Conservation (phyloP, 164 flowering plant species). For the Vitis rupestris region DNA sequence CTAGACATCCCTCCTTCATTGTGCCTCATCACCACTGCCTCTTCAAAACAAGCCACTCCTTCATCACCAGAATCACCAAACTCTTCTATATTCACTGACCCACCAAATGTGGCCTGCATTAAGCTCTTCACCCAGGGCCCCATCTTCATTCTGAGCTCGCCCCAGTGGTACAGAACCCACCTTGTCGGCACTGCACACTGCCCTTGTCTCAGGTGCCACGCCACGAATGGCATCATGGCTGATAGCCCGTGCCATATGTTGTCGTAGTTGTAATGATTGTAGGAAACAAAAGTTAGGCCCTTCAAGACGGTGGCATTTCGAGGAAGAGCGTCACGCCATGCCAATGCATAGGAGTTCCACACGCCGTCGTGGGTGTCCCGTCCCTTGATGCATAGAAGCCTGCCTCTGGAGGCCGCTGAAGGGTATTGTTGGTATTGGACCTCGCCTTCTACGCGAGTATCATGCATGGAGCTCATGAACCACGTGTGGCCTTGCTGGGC, state of each 20-base stretch:
- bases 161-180: conserved; percentile 25
- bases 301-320: conserved; percentile 11
- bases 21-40: conserved; percentile 30
- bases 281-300: conserved; percentile 28
- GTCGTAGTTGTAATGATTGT: conserved; percentile 22
- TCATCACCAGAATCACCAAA: conserved; percentile 16
- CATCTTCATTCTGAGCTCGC: conserved; percentile 25
- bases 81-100: conserved; percentile 15
- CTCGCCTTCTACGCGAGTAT: conserved; percentile 25
- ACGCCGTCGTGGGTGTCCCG: conserved; percentile 21
- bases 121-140: conserved; percentile 24
- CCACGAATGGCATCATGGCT: conserved; percentile 27
- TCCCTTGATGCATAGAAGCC: conserved; percentile 35
- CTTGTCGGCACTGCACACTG: conserved; percentile 16
- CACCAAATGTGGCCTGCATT: conserved; percentile 19
- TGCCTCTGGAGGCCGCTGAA: conserved; percentile 24
- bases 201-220: conserved; percentile 25
- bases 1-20: conserved; percentile 23
- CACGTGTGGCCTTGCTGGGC: conserved; percentile 39
- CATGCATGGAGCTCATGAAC: conserved; percentile 48
- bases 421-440: conserved; percentile 35
- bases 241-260: conserved; percentile 31
- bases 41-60: conserved; percentile 25
- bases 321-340: conserved; percentile 34
- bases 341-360: conserved; percentile 34